A percentile compares a stretch with the other conserved stretches of the same genome.
phyloP scores from a whole-genome alignment of 345 rosid genomes.

The Dovyalis caffra region DNA sequence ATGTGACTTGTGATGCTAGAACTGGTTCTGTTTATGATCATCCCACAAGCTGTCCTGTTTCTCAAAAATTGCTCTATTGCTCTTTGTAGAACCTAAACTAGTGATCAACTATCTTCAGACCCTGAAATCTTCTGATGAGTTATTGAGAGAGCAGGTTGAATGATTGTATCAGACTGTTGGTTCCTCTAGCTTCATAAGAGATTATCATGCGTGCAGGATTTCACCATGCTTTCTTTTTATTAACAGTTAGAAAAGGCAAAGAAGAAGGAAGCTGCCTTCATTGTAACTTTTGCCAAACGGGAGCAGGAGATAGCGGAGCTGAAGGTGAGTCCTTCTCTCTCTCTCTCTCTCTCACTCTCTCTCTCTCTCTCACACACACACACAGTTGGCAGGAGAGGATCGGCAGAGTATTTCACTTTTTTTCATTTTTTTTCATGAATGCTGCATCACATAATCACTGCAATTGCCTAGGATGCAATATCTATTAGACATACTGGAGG shows the following conservation, averaged over 20 bases:
- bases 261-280: constrained; percentile 97
- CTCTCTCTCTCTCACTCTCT: too few species aligned
- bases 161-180: constrained; percentile 6
- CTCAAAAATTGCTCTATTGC: constrained; percentile 7
- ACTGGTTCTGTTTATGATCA: constrained; percentile 8
- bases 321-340: constrained; percentile 63
- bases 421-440: not conserved
- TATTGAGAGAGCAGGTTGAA: constrained; percentile 78
- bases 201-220: constrained; percentile 10
- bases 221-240: constrained; percentile 18
- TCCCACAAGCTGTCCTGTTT: constrained; percentile 1
- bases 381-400: too few species aligned
- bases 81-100: constrained; percentile 68
- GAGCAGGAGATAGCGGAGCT: constrained; percentile 97
- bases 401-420: too few species aligned
- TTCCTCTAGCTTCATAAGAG: not conserved
- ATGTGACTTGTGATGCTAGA: not conserved
- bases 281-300: constrained; percentile 89
- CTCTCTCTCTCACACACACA: too few species aligned
- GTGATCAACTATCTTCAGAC: constrained; percentile 72
- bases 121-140: constrained; percentile 77
- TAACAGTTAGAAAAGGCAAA: constrained; percentile 83
- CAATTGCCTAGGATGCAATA: too few species aligned
- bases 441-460: not conserved
- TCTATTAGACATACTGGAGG: too few species aligned